Percentiles rank a stretch among this genome's conserved stretches.
These are phyloP conservation scores for Meyerozyma elateridarum DNA, from an alignment of 1,139 yeast genomes.

Conservation along the genomic window DNA sequence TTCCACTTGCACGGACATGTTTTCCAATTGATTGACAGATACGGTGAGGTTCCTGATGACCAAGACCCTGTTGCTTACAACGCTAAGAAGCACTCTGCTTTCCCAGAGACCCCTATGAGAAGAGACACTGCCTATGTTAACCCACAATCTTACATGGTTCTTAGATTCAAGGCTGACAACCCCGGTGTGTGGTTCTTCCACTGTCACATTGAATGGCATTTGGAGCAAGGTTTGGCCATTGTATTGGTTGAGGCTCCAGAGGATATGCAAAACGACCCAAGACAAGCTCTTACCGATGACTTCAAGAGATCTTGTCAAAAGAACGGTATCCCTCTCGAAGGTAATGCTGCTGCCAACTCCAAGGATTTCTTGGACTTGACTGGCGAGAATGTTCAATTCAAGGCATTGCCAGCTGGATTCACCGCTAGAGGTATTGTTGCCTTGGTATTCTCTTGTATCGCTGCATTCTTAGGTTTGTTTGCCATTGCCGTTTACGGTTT, in stretches of 20 bases:
- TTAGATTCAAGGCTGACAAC: conserved; percentile 54
- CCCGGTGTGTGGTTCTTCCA: conserved; percentile 67
- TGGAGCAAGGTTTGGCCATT: conserved; percentile 56
- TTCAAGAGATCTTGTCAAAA: conserved; percentile 15
- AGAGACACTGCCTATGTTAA: conserved; percentile 67
- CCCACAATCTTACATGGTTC: conserved; percentile 63
- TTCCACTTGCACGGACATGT: conserved; percentile 83
- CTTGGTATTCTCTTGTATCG: conserved; percentile 67
- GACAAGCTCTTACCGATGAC: conserved; percentile 43
- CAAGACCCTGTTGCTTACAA: conserved; percentile 37
- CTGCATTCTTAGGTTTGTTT: conserved; percentile 75
- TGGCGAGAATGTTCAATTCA: conserved; percentile 67
- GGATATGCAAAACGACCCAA: conserved; percentile 43
- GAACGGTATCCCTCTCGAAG: conserved; percentile 25
- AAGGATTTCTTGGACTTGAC: conserved; percentile 58
- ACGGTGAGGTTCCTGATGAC: conserved; percentile 29
- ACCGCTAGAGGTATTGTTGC: conserved; percentile 90
- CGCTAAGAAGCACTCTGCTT: conserved; percentile 26
- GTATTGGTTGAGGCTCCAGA: conserved; percentile 50
- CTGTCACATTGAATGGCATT: conserved; percentile 64
- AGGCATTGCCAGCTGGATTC: conserved; percentile 75
- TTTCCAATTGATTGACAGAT: conserved; percentile 54
- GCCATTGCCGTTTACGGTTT: conserved; percentile 80
- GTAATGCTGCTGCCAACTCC: conserved; percentile 84
- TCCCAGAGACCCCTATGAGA: conserved; percentile 52